A percentile compares a stretch with the other conserved stretches of the same genome.
phyloP scores from a whole-genome alignment of 2,329 filamentous ascomycete species.

The Pochonia chlamydosporia region DNA sequence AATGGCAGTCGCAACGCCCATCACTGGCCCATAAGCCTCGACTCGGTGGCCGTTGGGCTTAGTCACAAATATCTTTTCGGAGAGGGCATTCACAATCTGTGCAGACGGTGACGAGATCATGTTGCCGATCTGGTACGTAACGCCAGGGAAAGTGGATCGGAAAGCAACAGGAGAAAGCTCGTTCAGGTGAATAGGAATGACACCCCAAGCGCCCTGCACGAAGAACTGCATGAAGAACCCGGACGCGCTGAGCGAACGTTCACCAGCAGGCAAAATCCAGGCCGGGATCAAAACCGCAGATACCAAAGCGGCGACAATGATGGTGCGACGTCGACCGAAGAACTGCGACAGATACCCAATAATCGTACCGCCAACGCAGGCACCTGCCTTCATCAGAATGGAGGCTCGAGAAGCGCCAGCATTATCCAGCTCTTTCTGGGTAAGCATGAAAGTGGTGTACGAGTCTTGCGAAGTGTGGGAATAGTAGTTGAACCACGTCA shows the following conservation, averaged over 20 bases:
- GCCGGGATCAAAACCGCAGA: conserved; percentile 60
- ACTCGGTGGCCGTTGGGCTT: conserved; percentile 49
- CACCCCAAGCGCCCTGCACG: conserved; percentile 60
- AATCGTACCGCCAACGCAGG: conserved; percentile 66
- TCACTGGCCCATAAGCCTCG: conserved; percentile 67
- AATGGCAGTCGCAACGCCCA: conserved; percentile 72
- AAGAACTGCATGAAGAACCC: conserved; percentile 69
- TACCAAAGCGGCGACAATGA: conserved; percentile 54
- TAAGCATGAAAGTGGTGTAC: conserved; percentile 76
- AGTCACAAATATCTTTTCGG: conserved; percentile 55
- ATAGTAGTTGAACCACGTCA: conserved; percentile 73
- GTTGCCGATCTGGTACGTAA: conserved; percentile 71
- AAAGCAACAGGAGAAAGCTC: conserved; percentile 66
- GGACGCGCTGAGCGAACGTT: conserved; percentile 53
- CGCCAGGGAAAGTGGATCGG: conserved; percentile 64
- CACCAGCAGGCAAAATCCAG: conserved; percentile 61
- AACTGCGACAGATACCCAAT: conserved; percentile 72
- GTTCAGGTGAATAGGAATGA: conserved; percentile 68
- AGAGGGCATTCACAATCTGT: conserved; percentile 71
- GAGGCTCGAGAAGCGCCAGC: conserved; percentile 61
- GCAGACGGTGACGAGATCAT: conserved; percentile 67
- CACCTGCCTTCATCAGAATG: conserved; percentile 77
- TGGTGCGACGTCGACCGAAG: conserved; percentile 65
- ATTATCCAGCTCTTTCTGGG: conserved; percentile 63
- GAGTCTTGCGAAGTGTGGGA: conserved; percentile 76